Conservation (phyloP, 208 protist genomes). For the Leishmania guyanensis region DNA sequence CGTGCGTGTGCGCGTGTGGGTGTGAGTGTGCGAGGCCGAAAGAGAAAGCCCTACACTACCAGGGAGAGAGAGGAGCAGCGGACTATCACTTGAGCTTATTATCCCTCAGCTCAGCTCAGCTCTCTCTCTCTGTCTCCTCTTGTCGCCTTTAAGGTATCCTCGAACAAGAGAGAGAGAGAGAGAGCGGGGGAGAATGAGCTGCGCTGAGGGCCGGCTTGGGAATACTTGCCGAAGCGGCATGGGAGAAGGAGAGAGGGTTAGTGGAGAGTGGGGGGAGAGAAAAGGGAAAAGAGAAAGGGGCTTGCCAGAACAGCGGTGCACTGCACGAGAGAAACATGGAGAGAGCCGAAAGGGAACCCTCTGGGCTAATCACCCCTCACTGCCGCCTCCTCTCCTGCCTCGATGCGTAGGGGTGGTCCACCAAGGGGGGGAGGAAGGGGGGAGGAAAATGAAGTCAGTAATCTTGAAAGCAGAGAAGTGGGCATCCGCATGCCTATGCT, state of each 20-base stretch:
- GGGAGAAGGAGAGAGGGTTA: neutral
- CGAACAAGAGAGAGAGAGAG: neutral
- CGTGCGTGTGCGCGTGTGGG: neutral
- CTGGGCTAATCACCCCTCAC: neutral
- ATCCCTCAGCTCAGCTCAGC: neutral
- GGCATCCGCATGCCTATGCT: neutral
- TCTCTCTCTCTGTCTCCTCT: neutral
- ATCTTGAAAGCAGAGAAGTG: neutral
- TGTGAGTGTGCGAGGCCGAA: neutral
- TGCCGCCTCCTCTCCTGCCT: neutral
- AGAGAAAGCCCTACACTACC: neutral
- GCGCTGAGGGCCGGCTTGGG: neutral
- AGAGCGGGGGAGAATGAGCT: neutral
- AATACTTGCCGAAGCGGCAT: neutral
- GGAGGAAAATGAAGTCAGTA: neutral
- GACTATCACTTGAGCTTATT: neutral
- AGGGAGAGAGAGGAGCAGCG: neutral
- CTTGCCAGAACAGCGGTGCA: neutral
- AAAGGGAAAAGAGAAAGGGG: neutral
- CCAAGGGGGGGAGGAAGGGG: neutral
- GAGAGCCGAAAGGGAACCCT: neutral
- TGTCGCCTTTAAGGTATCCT: neutral
- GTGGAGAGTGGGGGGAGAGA: neutral
- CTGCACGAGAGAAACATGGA: neutral
- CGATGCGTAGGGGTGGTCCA: neutral